Evolutionary conservation across 805 yeast genomes (phyloP).

Genomic region (Tanozyma kutaoensis): DNA sequence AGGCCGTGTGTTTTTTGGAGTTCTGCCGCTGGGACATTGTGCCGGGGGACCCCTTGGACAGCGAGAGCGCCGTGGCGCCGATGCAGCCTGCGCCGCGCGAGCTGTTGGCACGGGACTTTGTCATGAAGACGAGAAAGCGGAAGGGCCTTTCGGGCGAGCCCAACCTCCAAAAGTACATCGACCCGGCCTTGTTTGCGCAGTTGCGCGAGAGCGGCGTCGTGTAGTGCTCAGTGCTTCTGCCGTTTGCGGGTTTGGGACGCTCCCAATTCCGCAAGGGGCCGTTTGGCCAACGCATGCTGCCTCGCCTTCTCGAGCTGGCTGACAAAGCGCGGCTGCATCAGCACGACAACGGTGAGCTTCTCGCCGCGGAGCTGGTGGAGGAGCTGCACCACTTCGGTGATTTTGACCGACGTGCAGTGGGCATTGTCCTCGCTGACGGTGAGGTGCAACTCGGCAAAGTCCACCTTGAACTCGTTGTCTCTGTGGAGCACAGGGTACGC

Average conservation of each 20-base stretch:
- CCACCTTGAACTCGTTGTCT: slow-evolving; percentile 14
- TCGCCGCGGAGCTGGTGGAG: not conserved
- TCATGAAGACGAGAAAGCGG: slow-evolving; percentile 76
- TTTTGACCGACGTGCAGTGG: slow-evolving; percentile 10
- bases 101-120: slow-evolving; percentile 77
- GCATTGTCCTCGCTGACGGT: slow-evolving; percentile 19
- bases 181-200: slow-evolving; percentile 39
- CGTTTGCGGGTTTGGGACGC: not conserved
- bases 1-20: slow-evolving; percentile 52
- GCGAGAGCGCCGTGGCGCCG: slow-evolving; percentile 45
- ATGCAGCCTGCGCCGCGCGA: slow-evolving; percentile 61
- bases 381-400: slow-evolving; percentile 12
- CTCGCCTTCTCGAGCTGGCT: not conserved
- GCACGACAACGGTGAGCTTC: not conserved
- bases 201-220: slow-evolving; percentile 35
- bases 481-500: slow-evolving; percentile 11
- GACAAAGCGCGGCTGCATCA: not conserved
- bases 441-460: slow-evolving; percentile 15
- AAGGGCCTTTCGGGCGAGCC: slow-evolving; percentile 69
- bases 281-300: not conserved
- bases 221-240: not conserved
- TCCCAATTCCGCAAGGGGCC: not conserved
- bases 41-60: slow-evolving; percentile 88
- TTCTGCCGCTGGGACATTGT: slow-evolving; percentile 66
- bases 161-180: slow-evolving; percentile 52